Conservation (phyloP, 768 basidiomycete genomes). For the Ramaria sp. region DNA sequence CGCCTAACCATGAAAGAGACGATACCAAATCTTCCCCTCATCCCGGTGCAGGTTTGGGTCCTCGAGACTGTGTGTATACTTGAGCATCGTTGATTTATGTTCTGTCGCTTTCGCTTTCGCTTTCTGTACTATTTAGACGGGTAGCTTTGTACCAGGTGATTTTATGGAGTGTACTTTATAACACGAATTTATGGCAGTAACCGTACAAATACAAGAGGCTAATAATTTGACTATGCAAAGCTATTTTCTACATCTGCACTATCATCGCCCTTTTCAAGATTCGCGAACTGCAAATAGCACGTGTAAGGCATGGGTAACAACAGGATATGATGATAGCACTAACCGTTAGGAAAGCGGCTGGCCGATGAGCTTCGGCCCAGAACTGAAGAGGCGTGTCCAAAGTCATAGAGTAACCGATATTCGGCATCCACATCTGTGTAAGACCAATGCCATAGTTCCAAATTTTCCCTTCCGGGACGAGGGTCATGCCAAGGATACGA, state of each 20-base stretch:
- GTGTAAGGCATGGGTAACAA: slow-evolving; percentile 2
- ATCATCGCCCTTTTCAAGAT: slow-evolving; percentile 82
- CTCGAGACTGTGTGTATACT: background rate
- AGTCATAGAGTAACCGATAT: slow-evolving; percentile 68
- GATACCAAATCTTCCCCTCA: too few species aligned
- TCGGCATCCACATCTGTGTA: slow-evolving; percentile 85
- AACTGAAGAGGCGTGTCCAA: slow-evolving; percentile 90
- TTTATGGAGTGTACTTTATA: background rate
- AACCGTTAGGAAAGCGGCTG: slow-evolving; percentile 86
- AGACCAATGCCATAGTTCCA: slow-evolving; percentile 97
- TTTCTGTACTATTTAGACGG: background rate
- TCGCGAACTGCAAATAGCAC: slow-evolving; percentile 57
- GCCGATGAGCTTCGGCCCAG: slow-evolving; percentile 94
- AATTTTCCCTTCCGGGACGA: slow-evolving; percentile 87
- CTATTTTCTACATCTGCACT: slow-evolving; percentile 94
- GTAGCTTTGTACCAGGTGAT: background rate
- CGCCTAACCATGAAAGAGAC: background rate
- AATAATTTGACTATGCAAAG: slow-evolving; percentile 45
- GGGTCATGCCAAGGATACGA: slow-evolving; percentile 89
- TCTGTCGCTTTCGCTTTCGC: background rate
- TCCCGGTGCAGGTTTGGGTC: background rate
- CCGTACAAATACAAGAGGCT: background rate
- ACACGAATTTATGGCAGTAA: background rate
- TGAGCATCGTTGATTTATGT: background rate
- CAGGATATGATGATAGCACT: slow-evolving; percentile 22